Evolutionary conservation across 371 early-diverging fungal species (phyloP), one percentile per base, ranked within the genome.

Genomic region (Mortierella sp.): DNA sequence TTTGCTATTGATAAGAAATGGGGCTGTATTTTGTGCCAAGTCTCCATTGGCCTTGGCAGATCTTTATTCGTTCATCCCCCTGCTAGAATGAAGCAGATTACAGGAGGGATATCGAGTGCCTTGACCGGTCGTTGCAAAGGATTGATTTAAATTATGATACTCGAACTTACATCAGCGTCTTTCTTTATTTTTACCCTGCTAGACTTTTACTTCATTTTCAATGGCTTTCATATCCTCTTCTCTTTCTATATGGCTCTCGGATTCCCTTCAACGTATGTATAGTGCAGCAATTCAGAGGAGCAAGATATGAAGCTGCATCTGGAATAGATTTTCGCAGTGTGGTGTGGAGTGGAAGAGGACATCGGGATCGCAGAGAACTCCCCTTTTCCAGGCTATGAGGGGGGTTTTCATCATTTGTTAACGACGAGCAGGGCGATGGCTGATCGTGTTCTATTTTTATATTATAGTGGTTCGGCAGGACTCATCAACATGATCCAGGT

Each of bases 171-270:
- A n/a, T n/a, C n/a, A n/a, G n/a, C n/a, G n/a, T n/a, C n/a, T 32
- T 51, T 51, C 17, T 19, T 49, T 31, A 47, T 37, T 15, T 28
- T 43, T 55, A 24, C 42, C 28, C 46, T 34, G 41, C 15, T 81
- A 91, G 90, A 83, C 70, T 82, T 94, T 51, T 95, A 84, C 79
- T 90, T 95, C 61, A 70, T 95, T 43, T 95, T 95, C 78, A 90
- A 91, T 73, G 94, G 94, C 30, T 89, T 94, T 72, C 94, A 95
- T 73, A 86, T 93, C 52, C 80, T 91, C 54, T 94, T 90, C 64
- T 83, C 89, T 5, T 84, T 87, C 51, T 94, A 95, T 83, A 94
- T 93, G 94, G 87, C 90, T 3, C 83, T 93, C 46, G 96, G 96
- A 46, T 90, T 95, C 62, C 93, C 94, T 3, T 81, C 80, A 48